Conservation (phyloP, 225 moss, liverwort and hornwort genomes). For the Antitrichia curtipendula region DNA sequence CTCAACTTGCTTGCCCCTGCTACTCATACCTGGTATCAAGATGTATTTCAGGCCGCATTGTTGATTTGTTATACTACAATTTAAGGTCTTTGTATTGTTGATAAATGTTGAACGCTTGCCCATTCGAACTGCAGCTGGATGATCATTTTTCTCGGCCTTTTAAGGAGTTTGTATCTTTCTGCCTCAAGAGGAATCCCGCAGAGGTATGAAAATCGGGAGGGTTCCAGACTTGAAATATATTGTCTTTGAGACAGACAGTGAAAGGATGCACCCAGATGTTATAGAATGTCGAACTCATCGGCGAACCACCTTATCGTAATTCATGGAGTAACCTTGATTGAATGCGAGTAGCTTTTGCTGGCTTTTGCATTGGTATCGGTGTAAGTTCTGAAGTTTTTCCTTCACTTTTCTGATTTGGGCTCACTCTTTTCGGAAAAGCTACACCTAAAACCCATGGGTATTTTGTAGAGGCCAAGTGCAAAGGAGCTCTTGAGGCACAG, state of each 20-base stretch:
- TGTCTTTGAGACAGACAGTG: background rate
- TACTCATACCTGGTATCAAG: background rate
- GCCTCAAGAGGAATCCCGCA: constrained; percentile 82
- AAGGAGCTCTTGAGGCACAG: constrained; percentile 86
- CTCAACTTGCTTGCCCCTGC: background rate
- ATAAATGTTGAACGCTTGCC: background rate
- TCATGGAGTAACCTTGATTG: background rate
- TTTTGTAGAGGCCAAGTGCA: constrained; percentile 81
- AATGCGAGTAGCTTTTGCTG: background rate
- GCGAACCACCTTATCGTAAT: background rate
- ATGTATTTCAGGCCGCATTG: background rate
- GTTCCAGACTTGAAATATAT: background rate
- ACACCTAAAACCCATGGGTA: background rate
- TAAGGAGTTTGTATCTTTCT: constrained; percentile 94
- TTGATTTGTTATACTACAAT: background rate
- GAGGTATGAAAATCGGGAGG: constrained; percentile 38
- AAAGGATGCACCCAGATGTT: background rate
- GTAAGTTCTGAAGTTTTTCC: background rate
- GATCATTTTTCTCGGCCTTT: constrained; percentile 92
- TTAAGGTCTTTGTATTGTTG: background rate
- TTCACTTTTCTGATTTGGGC: background rate
- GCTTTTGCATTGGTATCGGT: background rate
- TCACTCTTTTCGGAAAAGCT: background rate
- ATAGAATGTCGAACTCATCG: background rate
- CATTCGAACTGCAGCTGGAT: constrained; percentile 59